Evolutionary conservation across 305 asterid species (phyloP).

Genomic region (Fraxinus baroniana): DNA sequence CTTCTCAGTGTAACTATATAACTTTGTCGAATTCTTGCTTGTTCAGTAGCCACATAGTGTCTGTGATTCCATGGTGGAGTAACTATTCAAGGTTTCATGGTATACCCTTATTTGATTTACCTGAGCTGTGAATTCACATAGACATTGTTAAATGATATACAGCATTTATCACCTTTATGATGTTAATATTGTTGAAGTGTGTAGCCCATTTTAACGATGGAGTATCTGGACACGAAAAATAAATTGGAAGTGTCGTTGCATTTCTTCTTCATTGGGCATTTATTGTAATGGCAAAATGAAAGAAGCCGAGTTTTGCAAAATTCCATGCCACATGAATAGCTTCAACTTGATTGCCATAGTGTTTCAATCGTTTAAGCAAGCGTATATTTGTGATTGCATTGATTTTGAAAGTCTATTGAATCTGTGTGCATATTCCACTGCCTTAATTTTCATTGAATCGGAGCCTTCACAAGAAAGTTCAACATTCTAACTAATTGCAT

Average conservation of each 20-base stretch:
- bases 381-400: not conserved
- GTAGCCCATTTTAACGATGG: not conserved
- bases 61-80: not conserved
- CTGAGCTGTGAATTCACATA: not conserved
- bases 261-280: not conserved
- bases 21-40: not conserved
- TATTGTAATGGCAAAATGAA: not conserved
- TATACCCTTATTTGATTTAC: not conserved
- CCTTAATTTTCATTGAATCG: too few relatives aligned
- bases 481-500: too few relatives aligned
- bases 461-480: too few relatives aligned
- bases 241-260: not conserved
- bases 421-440: too few relatives aligned
- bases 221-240: not conserved
- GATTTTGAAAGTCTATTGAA: too few relatives aligned
- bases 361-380: not conserved
- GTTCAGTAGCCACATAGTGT: not conserved
- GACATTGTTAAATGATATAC: not conserved
- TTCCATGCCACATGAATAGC: not conserved
- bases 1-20: not conserved
- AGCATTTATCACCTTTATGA: not conserved
- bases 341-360: not conserved
- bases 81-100: not conserved
- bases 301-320: not conserved
- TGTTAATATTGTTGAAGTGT: not conserved